phyloP scores from a whole-genome alignment of 2,329 filamentous ascomycete genomes.

The Tolypocladium pustulatum region DNA sequence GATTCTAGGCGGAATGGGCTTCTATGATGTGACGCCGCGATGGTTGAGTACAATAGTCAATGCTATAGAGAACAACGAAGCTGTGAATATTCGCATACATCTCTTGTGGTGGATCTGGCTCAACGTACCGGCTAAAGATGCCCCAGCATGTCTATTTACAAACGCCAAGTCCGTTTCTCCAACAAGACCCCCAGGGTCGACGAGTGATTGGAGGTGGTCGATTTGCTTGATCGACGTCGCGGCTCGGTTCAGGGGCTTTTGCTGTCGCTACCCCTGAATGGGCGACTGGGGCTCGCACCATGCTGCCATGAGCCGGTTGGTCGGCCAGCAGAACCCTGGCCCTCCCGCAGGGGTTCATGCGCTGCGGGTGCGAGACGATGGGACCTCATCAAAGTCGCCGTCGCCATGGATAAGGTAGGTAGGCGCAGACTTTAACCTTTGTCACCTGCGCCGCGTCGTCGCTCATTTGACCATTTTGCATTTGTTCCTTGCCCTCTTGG shows the following conservation, averaged over 20 bases:
- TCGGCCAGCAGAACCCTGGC: not conserved
- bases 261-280: not conserved
- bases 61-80: not conserved
- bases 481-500: not conserved
- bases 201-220: not conserved
- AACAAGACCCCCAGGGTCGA: too few species aligned
- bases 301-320: not conserved
- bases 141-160: too few species aligned
- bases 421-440: not conserved
- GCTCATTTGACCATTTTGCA: not conserved
- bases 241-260: too few species aligned
- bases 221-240: not conserved
- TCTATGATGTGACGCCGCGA: not conserved
- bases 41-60: not conserved
- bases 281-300: not conserved
- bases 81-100: not conserved
- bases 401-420: not conserved
- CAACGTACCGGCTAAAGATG: not conserved
- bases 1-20: not conserved
- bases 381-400: not conserved
- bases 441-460: not conserved
- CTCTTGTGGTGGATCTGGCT: not conserved
- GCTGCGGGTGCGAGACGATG: not conserved
- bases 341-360: not conserved
- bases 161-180: too few species aligned